phyloP scores from a whole-genome alignment of 2,329 filamentous ascomycete genomes.

The Orbilia quercus region DNA sequence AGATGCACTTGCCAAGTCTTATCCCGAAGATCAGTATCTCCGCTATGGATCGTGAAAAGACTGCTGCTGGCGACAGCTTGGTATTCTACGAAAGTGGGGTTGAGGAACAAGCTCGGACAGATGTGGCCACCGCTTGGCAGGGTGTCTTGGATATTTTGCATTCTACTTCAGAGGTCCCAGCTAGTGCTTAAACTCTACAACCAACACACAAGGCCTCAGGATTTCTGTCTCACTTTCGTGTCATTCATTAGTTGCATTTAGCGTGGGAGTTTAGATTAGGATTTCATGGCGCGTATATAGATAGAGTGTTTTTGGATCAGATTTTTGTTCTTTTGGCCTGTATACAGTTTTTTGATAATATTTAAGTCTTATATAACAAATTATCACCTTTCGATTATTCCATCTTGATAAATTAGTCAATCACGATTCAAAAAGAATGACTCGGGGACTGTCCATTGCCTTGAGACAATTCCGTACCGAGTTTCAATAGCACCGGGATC shows the following conservation, averaged over 20 bases:
- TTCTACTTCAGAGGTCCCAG: constrained; percentile 2
- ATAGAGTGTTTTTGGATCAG: no score
- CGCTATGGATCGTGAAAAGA: constrained; percentile 50
- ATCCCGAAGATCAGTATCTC: constrained; percentile 40
- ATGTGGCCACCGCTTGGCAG: constrained; percentile 36
- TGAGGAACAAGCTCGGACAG: constrained; percentile 25
- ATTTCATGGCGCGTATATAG: neutral
- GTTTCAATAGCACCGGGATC: no score
- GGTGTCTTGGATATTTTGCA: constrained; percentile 11
- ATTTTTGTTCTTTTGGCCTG: no score
- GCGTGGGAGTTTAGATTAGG: neutral
- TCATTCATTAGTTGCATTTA: neutral
- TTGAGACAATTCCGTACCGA: no score
- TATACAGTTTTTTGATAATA: no score
- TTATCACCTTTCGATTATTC: no score
- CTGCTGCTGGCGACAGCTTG: constrained; percentile 33
- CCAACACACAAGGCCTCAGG: no score
- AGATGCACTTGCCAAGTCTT: constrained; percentile 33
- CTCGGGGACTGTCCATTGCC: no score
- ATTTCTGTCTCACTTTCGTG: no score
- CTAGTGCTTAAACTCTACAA: constrained; percentile 28
- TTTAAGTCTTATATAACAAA: no score
- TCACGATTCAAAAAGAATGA: no score
- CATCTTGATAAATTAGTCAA: no score
- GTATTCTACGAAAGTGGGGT: constrained; percentile 44